These are phyloP conservation scores for Podospora bellae-mahoneyi DNA, from an alignment of 495 filamentous ascomycete genomes.

Conservation along the genomic window DNA sequence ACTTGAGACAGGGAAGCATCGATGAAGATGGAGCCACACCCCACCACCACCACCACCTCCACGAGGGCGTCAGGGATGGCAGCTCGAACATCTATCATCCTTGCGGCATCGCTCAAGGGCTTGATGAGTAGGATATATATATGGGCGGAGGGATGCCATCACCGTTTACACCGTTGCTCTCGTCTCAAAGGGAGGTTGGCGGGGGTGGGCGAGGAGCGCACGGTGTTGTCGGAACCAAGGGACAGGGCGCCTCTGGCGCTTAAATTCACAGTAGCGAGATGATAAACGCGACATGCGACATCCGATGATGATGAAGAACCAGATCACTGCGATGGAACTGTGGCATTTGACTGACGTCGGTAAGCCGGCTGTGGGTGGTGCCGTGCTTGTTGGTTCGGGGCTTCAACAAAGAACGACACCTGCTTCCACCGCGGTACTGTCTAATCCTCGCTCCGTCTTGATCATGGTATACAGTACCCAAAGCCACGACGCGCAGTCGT, in stretches of 20 bases:
- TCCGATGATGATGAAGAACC: background rate
- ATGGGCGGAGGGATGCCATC: background rate
- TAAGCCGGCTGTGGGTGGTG: background rate
- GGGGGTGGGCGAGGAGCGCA: background rate
- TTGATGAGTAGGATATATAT: background rate
- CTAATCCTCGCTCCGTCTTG: background rate
- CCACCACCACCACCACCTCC: too few species aligned
- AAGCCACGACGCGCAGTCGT: background rate
- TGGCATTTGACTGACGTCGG: background rate
- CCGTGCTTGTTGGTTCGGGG: background rate
- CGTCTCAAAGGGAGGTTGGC: background rate
- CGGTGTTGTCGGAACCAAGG: background rate
- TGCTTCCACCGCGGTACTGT: background rate
- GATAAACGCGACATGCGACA: background rate
- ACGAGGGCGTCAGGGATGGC: background rate
- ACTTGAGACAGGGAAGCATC: background rate
- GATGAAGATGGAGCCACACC: background rate
- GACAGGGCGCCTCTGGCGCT: background rate
- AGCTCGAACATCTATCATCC: background rate
- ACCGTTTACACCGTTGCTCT: background rate
- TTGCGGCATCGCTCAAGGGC: background rate
- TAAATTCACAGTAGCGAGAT: background rate
- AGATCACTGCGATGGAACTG: background rate
- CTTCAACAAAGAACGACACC: background rate
- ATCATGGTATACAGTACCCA: background rate